A percentile compares a stretch with the other conserved stretches of the same genome.
Conservation (phyloP, 73 alveolate species). For the Diophrys appendiculata region DNA sequence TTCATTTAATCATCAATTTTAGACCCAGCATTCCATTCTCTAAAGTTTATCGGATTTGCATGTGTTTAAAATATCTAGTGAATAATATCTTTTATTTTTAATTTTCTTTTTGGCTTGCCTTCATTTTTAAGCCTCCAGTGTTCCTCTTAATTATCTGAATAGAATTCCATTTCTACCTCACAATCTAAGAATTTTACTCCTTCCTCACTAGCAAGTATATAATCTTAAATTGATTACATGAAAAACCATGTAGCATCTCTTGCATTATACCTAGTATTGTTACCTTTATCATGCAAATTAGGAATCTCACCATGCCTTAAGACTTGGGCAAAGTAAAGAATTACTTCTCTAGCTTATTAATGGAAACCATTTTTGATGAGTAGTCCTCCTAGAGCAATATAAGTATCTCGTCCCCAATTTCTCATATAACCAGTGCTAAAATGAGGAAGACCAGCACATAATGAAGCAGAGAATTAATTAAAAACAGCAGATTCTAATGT, state of each 20-base stretch:
- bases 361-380: slow-evolving; percentile 75
- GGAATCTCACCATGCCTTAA: slow-evolving; percentile 98
- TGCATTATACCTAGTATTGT: slow-evolving; percentile 92
- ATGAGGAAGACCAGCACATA: slow-evolving; percentile 99
- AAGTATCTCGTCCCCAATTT: slow-evolving; percentile 99
- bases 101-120: background rate
- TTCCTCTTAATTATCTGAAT: slow-evolving; percentile 35
- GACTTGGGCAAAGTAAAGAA: slow-evolving; percentile 87
- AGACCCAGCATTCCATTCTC: slow-evolving; percentile 98
- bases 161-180: slow-evolving; percentile 20
- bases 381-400: slow-evolving; percentile 93
- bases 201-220: slow-evolving; percentile 20
- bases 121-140: slow-evolving; percentile 20
- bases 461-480: slow-evolving; percentile 30
- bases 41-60: slow-evolving; percentile 76
- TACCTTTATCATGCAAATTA: slow-evolving; percentile 90
- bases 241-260: slow-evolving; percentile 99
- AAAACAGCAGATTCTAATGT: slow-evolving; percentile 60
- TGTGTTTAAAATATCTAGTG: slow-evolving; percentile 49
- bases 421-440: slow-evolving; percentile 94
- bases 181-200: slow-evolving; percentile 38
- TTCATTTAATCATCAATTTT: slow-evolving; percentile 90
- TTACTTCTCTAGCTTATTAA: slow-evolving; percentile 86
- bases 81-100: slow-evolving; percentile 24
- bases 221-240: slow-evolving; percentile 62